Conservation (phyloP, 495 filamentous ascomycete genomes). For the Penicillium flavigenum region DNA sequence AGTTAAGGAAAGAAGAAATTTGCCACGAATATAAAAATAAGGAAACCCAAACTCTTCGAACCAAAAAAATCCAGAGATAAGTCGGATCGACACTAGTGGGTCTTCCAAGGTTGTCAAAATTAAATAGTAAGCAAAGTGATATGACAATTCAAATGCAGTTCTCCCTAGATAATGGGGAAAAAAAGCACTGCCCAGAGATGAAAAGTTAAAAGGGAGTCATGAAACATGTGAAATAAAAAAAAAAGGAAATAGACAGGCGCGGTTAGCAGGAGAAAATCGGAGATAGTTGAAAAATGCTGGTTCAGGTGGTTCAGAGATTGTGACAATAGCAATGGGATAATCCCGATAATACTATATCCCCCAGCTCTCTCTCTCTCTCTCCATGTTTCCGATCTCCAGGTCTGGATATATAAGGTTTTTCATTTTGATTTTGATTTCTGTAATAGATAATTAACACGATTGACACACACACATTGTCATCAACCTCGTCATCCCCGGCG, state of each 20-base stretch:
- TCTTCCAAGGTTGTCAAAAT: neutral
- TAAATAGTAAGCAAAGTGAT: constrained; percentile 1
- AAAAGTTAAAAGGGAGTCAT: neutral
- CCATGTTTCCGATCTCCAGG: neutral
- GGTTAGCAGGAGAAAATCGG: constrained; percentile 15
- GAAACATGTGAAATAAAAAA: neutral
- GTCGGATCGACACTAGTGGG: constrained; percentile 10
- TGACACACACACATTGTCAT: neutral
- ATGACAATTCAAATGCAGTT: neutral
- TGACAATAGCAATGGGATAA: constrained; percentile 22
- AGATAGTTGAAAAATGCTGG: neutral
- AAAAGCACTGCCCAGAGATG: neutral
- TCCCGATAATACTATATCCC: neutral
- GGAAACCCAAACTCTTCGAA: neutral
- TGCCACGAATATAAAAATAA: constrained; percentile 26
- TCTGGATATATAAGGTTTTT: neutral
- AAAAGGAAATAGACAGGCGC: constrained; percentile 14
- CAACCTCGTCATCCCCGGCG: neutral
- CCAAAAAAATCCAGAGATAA: constrained; percentile 10
- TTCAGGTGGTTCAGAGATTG: constrained; percentile 4
- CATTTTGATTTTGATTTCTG: neutral
- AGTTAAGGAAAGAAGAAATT: constrained; percentile 14
- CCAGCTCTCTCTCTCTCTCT: neutral
- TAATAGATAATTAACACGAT: neutral
- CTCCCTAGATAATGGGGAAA: no score